Conservation (phyloP, 2,329 filamentous ascomycete genomes). For the Zymoseptoria ardabiliae region DNA sequence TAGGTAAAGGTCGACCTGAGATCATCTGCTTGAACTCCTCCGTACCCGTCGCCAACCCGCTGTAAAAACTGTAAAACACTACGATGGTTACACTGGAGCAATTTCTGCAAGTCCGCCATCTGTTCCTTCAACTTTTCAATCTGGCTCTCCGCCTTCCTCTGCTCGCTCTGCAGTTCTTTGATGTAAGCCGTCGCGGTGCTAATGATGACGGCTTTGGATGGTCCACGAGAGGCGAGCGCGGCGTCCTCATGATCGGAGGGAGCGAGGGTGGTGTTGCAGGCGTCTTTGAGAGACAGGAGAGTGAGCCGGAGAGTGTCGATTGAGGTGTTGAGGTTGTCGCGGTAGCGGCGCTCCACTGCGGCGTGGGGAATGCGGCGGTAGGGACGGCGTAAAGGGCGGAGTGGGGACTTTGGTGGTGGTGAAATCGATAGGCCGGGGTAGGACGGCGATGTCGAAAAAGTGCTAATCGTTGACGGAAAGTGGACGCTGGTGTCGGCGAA, state of each 20-base stretch:
- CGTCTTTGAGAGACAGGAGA: constrained; percentile 32
- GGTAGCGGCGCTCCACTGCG: constrained; percentile 41
- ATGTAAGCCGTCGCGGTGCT: constrained; percentile 41
- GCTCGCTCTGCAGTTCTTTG: constrained; percentile 39
- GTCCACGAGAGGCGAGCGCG: constrained; percentile 34
- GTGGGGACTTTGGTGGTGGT: not conserved
- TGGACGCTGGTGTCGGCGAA: no score
- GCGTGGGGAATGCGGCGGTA: constrained; percentile 31
- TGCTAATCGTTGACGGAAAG: no score
- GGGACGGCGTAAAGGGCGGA: not conserved
- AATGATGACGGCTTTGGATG: constrained; percentile 39
- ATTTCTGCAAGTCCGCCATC: constrained; percentile 37
- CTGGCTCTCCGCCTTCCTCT: constrained; percentile 33
- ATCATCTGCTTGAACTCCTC: no score
- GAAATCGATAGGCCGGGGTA: not conserved
- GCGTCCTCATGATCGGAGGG: constrained; percentile 38
- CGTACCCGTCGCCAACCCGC: constrained; percentile 6
- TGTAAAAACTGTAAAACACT: constrained; percentile 20
- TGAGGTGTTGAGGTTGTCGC: constrained; percentile 41
- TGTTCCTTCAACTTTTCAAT: constrained; percentile 33
- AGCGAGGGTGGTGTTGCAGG: constrained; percentile 28
- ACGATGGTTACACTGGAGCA: constrained; percentile 43
- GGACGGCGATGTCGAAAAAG: no score
- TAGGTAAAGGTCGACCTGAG: no score
- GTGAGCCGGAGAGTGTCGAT: constrained; percentile 36